Percentiles rank a stretch among this genome's conserved stretches.
These are phyloP conservation scores for Wickerhamiella kazuoi DNA, from an alignment of 805 yeast genomes.

Conservation along the genomic window DNA sequence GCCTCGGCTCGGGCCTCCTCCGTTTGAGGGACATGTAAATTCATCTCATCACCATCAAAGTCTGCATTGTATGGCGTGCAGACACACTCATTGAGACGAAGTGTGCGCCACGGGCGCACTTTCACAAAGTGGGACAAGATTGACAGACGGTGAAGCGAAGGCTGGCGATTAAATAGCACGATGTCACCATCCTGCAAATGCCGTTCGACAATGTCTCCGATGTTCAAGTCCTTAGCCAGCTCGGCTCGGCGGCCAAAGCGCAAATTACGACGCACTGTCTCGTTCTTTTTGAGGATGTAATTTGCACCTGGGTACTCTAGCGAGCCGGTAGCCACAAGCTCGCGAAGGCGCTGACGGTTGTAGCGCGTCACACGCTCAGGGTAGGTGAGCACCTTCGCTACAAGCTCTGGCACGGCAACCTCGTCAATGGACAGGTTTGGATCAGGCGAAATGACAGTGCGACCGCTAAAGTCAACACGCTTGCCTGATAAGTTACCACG, in stretches of 20 bases:
- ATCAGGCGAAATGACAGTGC: conserved; percentile 97
- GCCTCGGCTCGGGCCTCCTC: conserved; percentile 99
- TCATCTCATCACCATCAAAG: conserved; percentile 99
- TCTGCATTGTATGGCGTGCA: conserved; percentile 99
- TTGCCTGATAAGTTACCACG: conserved; percentile 96
- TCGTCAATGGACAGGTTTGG: conserved; percentile 90
- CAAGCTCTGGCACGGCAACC: conserved; percentile 95
- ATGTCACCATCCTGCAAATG: conserved; percentile 95
- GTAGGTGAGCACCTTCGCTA: conserved; percentile 85
- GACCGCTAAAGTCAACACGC: conserved; percentile 94
- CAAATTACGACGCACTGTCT: conserved; percentile 54
- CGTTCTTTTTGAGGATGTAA: conserved; percentile 67
- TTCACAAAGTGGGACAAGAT: conserved; percentile 92
- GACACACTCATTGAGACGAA: conserved; percentile 93
- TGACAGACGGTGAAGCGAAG: conserved; percentile 86
- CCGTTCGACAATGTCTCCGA: conserved; percentile 91
- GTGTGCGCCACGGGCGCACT: conserved; percentile 95
- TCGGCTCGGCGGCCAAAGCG: conserved; percentile 72
- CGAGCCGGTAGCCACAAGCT: conserved; percentile 68
- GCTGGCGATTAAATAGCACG: conserved; percentile 92
- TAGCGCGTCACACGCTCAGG: conserved; percentile 90
- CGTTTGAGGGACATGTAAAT: conserved; percentile 95
- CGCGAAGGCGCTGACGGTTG: conserved; percentile 60
- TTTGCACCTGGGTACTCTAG: conserved; percentile 91
- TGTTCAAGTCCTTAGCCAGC: conserved; percentile 54